Conservation (phyloP, 306 rosid genomes). For the Fragaria vesca region DNA sequence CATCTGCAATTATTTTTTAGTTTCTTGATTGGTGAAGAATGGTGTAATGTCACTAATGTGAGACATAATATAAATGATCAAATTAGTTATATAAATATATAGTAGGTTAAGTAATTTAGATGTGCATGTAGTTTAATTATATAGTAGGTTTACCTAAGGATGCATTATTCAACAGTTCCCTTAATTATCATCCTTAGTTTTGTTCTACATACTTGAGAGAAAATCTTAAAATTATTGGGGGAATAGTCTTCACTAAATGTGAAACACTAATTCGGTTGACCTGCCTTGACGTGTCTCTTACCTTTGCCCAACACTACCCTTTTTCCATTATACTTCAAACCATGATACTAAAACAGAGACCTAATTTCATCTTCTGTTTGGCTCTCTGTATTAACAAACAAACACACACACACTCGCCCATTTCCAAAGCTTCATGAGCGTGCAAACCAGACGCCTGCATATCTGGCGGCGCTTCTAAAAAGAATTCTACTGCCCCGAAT, state of each 20-base stretch:
- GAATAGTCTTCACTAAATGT: not conserved
- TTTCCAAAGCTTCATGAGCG: not conserved
- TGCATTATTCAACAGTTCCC: too few species aligned
- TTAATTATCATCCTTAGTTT: too few species aligned
- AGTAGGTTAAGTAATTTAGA: too few species aligned
- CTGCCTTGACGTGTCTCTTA: not conserved
- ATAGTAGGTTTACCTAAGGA: too few species aligned
- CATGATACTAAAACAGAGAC: not conserved
- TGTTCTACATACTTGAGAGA: too few species aligned
- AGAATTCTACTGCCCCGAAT: not conserved
- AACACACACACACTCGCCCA: not conserved
- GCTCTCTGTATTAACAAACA: not conserved
- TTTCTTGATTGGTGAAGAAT: too few species aligned
- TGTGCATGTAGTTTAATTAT: too few species aligned
- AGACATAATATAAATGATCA: too few species aligned
- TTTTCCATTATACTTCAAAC: not conserved
- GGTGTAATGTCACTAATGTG: too few species aligned
- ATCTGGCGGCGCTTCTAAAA: slow-evolving; percentile 10
- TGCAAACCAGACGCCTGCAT: not conserved
- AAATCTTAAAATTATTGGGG: not conserved
- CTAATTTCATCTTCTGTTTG: not conserved
- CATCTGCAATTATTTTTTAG: too few species aligned
- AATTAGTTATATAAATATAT: too few species aligned
- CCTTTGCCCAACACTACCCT: not conserved
- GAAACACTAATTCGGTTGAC: not conserved